Evolutionary conservation across 371 early-diverging fungal species (phyloP).

Genomic region (Aphelidium insulamus): DNA sequence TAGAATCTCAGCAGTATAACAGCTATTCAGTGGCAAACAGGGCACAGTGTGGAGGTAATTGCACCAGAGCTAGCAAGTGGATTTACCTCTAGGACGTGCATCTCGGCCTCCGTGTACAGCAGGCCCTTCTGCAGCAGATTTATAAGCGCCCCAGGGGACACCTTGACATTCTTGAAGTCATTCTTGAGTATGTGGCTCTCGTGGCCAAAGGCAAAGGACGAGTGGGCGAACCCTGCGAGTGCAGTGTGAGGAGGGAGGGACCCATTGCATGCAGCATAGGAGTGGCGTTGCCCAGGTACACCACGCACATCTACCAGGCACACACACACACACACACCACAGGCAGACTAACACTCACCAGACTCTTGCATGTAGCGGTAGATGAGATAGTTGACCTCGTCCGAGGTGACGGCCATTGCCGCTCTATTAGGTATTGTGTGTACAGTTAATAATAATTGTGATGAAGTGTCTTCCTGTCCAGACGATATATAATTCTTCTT

Average conservation of each 20-base stretch:
- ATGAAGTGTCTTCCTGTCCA: too few species aligned
- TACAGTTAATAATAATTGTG: too few species aligned
- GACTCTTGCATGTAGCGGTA: slow-evolving; percentile 81
- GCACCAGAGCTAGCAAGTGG: not conserved
- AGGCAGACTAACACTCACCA: slow-evolving; percentile 20
- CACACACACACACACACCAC: too few species aligned
- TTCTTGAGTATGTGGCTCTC: slow-evolving; percentile 58
- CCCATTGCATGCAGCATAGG: too few species aligned
- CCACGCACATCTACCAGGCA: too few species aligned
- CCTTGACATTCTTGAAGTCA: slow-evolving; percentile 32
- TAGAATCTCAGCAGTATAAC: not conserved
- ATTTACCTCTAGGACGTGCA: slow-evolving; percentile 47
- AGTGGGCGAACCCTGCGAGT: slow-evolving; percentile 59
- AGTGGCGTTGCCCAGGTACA: too few species aligned
- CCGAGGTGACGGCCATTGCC: slow-evolving; percentile 51
- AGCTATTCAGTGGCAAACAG: not conserved
- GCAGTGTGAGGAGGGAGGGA: too few species aligned
- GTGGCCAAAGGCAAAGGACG: slow-evolving; percentile 69
- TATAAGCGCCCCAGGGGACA: slow-evolving; percentile 68
- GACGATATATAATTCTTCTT: too few species aligned
- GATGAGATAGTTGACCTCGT: slow-evolving; percentile 83
- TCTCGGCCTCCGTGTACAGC: slow-evolving; percentile 70
- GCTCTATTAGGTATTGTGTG: slow-evolving; percentile 1
- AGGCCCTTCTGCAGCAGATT: slow-evolving; percentile 76
- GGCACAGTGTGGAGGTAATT: not conserved